A percentile compares a stretch with the other conserved stretches of the same genome.
These are phyloP conservation scores for Letharia lupina DNA, from an alignment of 495 filamentous ascomycete genomes.

Conservation along the genomic window DNA sequence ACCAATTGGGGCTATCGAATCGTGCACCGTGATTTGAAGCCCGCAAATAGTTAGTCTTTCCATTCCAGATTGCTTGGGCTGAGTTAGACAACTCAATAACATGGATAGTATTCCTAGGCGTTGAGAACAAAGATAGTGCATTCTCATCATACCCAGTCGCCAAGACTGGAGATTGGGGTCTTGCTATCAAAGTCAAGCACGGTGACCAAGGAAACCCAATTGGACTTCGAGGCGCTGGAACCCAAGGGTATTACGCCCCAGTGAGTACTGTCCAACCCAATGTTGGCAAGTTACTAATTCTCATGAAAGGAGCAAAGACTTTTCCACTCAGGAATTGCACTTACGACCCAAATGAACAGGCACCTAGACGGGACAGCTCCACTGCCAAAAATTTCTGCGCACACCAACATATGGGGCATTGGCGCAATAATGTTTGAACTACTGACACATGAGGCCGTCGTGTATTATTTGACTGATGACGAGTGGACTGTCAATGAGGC, in stretches of 20 bases:
- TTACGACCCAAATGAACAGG: background rate
- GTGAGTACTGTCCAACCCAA: background rate
- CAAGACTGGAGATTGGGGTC: background rate
- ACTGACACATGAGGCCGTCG: background rate
- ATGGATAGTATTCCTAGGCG: background rate
- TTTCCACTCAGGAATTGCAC: too few species aligned
- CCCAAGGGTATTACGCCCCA: background rate
- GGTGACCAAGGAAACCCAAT: background rate
- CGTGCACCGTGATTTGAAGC: background rate
- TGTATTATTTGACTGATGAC: background rate
- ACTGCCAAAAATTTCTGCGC: background rate
- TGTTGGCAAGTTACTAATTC: background rate
- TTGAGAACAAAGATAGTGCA: background rate
- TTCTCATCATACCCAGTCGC: background rate
- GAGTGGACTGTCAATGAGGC: background rate
- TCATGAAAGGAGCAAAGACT: background rate
- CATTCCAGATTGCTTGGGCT: background rate
- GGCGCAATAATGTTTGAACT: conserved; percentile 1
- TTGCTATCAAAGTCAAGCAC: background rate
- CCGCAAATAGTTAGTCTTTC: background rate
- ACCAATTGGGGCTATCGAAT: background rate
- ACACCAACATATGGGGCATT: background rate
- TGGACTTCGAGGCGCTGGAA: background rate
- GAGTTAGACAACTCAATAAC: background rate
- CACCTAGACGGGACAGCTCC: background rate